phyloP scores from a whole-genome alignment of 1,284 basidiomycete species.

The Stygiomarasmius scandens region DNA sequence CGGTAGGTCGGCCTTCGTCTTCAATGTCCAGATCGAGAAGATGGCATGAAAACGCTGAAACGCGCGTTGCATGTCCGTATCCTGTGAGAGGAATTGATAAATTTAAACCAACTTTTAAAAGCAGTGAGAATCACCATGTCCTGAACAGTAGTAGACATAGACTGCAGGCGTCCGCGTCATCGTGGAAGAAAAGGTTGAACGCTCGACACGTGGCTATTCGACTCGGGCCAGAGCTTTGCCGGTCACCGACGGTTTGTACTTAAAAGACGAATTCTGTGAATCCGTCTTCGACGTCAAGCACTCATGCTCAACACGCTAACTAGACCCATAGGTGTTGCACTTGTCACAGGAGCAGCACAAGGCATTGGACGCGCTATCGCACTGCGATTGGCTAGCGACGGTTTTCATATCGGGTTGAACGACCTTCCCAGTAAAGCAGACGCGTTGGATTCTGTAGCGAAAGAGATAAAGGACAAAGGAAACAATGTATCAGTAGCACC shows the following conservation, averaged over 20 bases:
- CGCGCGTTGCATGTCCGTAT: constrained; percentile 75
- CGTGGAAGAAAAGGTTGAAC: no score
- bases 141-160: constrained; percentile 74
- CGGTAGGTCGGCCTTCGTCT: constrained; percentile 35
- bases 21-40: constrained; percentile 48
- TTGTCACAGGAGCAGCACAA: constrained; percentile 37
- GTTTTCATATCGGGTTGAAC: constrained; percentile 39
- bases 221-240: no score
- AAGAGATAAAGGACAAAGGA: constrained; percentile 29
- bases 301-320: no score
- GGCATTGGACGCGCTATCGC: constrained; percentile 41
- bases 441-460: constrained; percentile 20
- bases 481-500: constrained; percentile 23
- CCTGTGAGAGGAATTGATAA: constrained; percentile 39
- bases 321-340: constrained; percentile 23
- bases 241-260: no score
- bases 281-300: no score
- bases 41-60: constrained; percentile 66
- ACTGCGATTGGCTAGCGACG: constrained; percentile 36
- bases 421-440: constrained; percentile 28
- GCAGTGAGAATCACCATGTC: constrained; percentile 52
- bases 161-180: no score
- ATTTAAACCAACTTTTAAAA: background rate
- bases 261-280: no score
- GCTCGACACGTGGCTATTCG: no score